A percentile compares a stretch with the other conserved stretches of the same genome.
These are phyloP conservation scores for Cyclotella cryptica DNA, from an alignment of 108 stramenopile genomes.

Conservation along the genomic window DNA sequence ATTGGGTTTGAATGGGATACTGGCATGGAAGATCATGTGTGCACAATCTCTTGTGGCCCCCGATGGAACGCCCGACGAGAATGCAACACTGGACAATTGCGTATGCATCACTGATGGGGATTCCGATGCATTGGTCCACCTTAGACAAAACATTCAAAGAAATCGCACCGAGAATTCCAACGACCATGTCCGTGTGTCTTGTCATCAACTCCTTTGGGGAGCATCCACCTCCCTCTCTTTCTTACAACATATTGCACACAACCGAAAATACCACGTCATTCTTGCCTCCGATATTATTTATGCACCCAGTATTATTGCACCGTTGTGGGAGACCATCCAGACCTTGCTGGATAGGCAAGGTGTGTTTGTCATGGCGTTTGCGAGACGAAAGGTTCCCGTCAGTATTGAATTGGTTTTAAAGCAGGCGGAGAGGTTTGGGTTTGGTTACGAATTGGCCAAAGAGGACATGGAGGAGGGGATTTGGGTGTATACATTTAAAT, in stretches of 20 bases:
- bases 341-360: slow-evolving; percentile 48
- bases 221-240: slow-evolving; percentile 38
- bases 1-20: slow-evolving; percentile 71
- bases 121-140: slow-evolving; percentile 55
- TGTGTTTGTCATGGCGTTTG: slow-evolving; percentile 70
- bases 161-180: slow-evolving; percentile 26
- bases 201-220: slow-evolving; percentile 61
- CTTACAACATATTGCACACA: slow-evolving; percentile 13
- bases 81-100: not conserved
- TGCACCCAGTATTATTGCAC: slow-evolving; percentile 56
- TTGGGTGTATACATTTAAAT: slow-evolving; percentile 57
- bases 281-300: slow-evolving; percentile 76
- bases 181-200: slow-evolving; percentile 13
- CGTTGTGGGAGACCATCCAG: slow-evolving; percentile 69
- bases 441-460: slow-evolving; percentile 54
- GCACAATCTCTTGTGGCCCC: too few species aligned
- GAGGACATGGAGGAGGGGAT: slow-evolving; percentile 48
- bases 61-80: not conserved
- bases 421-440: slow-evolving; percentile 44
- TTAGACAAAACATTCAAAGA: slow-evolving; percentile 59
- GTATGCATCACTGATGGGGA: slow-evolving; percentile 74
- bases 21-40: slow-evolving; percentile 54
- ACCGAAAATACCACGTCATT: slow-evolving; percentile 57
- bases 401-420: slow-evolving; percentile 60
- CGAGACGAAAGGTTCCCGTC: slow-evolving; percentile 64